Percentiles rank a stretch among this genome's conserved stretches.
phyloP scores from a whole-genome alignment of 139 green algal genomes.

The Chlamydomonas schloesseri region DNA sequence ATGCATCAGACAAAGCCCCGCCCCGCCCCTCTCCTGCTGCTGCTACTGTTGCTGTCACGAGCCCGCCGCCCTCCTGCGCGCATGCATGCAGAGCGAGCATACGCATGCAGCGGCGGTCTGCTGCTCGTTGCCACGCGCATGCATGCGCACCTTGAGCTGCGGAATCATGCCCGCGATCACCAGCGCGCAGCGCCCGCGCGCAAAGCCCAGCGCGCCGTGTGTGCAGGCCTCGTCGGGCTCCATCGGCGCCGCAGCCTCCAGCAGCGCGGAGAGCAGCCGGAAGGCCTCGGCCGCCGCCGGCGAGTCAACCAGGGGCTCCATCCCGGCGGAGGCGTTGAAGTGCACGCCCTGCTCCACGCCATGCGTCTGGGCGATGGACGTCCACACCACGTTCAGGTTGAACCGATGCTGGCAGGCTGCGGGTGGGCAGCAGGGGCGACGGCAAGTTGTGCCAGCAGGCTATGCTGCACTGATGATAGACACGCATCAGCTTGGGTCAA shows the following conservation, averaged over 20 bases:
- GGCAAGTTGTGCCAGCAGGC: no score
- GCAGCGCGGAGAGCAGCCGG: background rate
- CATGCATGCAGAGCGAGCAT: no score
- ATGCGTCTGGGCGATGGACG: constrained; percentile 16
- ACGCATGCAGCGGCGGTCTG: no score
- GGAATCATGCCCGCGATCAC: background rate
- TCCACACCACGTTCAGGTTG: constrained; percentile 9
- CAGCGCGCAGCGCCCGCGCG: constrained; percentile 13
- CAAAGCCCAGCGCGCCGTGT: constrained; percentile 20
- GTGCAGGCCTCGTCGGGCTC: constrained; percentile 14
- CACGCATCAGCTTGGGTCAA: no score
- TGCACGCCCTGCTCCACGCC: constrained; percentile 26
- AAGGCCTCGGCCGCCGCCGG: constrained; percentile 1
- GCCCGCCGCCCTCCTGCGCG: no score
- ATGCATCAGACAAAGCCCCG: no score
- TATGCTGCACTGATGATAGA: no score
- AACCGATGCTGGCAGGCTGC: constrained; percentile 15
- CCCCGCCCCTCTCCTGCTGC: no score
- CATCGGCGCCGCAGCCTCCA: background rate
- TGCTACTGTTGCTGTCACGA: no score
- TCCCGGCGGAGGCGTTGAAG: background rate
- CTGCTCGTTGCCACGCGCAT: no score
- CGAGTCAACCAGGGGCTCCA: constrained; percentile 9
- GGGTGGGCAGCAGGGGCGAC: background rate
- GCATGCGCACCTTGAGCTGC: constrained; percentile 18